phyloP scores from a whole-genome alignment of 495 filamentous ascomycete genomes.

The Neurospora sp. region DNA sequence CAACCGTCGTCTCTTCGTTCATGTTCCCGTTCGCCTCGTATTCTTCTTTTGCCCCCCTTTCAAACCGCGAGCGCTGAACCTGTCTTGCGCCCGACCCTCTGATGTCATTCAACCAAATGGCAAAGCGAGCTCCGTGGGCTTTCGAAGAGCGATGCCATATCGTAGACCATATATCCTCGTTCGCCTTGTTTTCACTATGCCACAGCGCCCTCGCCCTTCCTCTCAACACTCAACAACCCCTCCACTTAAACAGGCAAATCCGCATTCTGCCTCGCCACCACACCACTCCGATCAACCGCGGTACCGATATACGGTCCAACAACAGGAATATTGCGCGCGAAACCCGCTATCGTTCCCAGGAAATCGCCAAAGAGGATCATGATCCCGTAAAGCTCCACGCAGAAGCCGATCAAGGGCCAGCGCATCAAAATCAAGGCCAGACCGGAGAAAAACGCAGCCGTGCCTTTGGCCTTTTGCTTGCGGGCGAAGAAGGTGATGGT shows the following conservation, averaged over 20 bases:
- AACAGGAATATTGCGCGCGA: conserved; percentile 75
- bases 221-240: neutral
- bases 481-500: conserved; percentile 89
- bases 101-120: neutral
- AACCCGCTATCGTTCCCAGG: conserved; percentile 80
- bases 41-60: neutral
- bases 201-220: neutral
- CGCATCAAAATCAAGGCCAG: conserved; percentile 60
- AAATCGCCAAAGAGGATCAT: conserved; percentile 93
- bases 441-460: conserved; percentile 77
- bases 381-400: conserved; percentile 86
- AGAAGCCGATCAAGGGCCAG: conserved; percentile 83
- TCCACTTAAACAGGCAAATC: conserved; percentile 59
- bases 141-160: neutral
- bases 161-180: neutral
- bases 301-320: conserved; percentile 73
- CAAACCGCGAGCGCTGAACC: neutral
- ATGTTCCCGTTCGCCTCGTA: neutral
- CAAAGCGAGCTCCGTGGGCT: neutral
- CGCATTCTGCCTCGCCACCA: conserved; percentile 53
- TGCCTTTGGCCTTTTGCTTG: conserved; percentile 84
- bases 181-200: neutral
- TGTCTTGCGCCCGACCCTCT: neutral
- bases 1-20: conserved; percentile 1
- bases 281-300: conserved; percentile 51